A percentile compares a stretch with the other conserved stretches of the same genome.
phyloP scores from a whole-genome alignment of 192 early-diverging fungal genomes.

The Coemansia sp. region DNA sequence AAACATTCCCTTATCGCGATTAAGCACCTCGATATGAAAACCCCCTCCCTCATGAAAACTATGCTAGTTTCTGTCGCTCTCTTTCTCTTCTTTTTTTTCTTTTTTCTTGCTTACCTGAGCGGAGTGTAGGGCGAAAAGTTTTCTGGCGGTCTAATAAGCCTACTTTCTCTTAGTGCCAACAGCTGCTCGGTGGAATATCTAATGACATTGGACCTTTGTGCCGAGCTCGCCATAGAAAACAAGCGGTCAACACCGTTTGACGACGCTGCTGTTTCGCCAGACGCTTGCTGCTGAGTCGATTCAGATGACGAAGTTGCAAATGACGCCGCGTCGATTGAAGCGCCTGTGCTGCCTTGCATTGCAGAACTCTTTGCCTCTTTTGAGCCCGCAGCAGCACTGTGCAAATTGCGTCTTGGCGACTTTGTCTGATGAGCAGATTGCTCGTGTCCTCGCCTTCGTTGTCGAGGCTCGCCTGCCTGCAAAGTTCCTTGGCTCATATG shows the following conservation, averaged over 20 bases:
- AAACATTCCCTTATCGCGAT: no score
- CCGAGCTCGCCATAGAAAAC: constrained; percentile 1
- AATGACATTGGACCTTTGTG: constrained; percentile 1
- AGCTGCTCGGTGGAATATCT: constrained; percentile 40
- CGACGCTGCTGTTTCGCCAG: not conserved
- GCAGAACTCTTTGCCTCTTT: constrained; percentile 6
- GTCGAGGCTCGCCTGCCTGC: constrained; percentile 14
- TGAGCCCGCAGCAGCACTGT: not conserved
- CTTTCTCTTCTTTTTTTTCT: not conserved
- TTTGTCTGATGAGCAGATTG: constrained; percentile 9
- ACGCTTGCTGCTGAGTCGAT: not conserved
- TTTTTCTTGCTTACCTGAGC: constrained; percentile 31
- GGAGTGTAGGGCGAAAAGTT: constrained; percentile 36
- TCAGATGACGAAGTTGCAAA: constrained; percentile 11
- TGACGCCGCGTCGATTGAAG: not conserved
- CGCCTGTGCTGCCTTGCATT: not conserved
- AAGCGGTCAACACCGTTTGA: not conserved
- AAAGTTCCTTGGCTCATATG: constrained; percentile 18
- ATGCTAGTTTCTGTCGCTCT: no score
- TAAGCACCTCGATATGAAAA: no score
- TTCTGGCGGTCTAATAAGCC: constrained; percentile 21
- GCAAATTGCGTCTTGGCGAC: constrained; percentile 12
- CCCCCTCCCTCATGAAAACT: no score
- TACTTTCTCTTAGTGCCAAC: constrained; percentile 35
- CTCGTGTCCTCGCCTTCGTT: constrained; percentile 21